Conservation (phyloP, 192 early-diverging fungal species). For the Coemansia sp. region DNA sequence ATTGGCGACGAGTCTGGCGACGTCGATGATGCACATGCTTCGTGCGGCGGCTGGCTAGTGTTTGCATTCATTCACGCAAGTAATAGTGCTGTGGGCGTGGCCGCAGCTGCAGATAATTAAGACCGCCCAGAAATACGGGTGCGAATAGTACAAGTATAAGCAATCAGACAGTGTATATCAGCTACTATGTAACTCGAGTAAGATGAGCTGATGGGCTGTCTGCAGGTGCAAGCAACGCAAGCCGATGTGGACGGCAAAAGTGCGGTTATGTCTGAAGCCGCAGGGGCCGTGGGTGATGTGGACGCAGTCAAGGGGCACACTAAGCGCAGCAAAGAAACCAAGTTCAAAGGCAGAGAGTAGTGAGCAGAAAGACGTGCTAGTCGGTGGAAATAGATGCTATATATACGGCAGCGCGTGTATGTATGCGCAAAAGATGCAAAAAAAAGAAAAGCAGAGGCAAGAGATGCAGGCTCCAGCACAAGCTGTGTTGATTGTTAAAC, state of each 20-base stretch:
- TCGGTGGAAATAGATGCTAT: background rate
- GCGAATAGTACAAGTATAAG: background rate
- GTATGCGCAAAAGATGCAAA: constrained; percentile 1
- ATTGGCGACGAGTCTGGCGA: constrained; percentile 36
- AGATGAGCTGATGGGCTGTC: constrained; percentile 3
- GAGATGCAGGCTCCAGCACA: constrained; percentile 4
- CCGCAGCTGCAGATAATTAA: background rate
- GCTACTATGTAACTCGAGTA: background rate
- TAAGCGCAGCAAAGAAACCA: constrained; percentile 1
- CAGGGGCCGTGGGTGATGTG: background rate
- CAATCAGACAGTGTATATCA: background rate
- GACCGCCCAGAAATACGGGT: background rate
- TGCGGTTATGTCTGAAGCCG: background rate
- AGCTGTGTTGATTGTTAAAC: constrained; percentile 28
- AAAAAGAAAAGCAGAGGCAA: constrained; percentile 16
- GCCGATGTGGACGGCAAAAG: background rate
- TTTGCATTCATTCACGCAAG: constrained; percentile 23
- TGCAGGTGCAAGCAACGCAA: constrained; percentile 2
- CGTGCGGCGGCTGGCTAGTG: constrained; percentile 27
- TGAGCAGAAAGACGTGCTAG: background rate
- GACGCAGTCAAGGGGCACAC: constrained; percentile 1
- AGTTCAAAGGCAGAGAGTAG: constrained; percentile 1
- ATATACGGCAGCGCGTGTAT: constrained; percentile 10
- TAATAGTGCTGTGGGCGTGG: background rate
- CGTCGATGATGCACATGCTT: constrained; percentile 31